phyloP scores from a whole-genome alignment of 2,329 filamentous ascomycete genomes.

The Aspergillus texensis region DNA sequence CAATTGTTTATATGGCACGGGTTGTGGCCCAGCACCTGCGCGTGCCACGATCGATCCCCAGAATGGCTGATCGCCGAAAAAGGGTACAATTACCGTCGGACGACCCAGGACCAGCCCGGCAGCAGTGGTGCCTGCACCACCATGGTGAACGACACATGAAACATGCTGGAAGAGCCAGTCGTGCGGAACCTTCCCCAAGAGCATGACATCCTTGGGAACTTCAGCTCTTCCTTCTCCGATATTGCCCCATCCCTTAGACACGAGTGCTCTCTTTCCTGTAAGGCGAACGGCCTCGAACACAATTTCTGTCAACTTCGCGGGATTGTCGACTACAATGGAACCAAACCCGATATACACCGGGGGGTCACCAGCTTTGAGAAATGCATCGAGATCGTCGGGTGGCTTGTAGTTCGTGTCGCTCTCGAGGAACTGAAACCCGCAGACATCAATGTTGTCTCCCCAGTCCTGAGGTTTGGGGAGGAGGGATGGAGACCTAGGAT shows the following conservation, averaged over 20 bases:
- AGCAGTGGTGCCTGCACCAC: constrained; percentile 84
- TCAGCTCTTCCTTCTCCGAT: constrained; percentile 71
- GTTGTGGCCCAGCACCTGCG: constrained; percentile 71
- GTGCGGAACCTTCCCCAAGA: constrained; percentile 83
- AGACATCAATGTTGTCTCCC: constrained; percentile 70
- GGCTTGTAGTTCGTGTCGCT: constrained; percentile 68
- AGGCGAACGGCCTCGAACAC: constrained; percentile 72
- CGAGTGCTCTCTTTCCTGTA: constrained; percentile 73
- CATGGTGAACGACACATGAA: constrained; percentile 82
- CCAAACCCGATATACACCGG: constrained; percentile 84
- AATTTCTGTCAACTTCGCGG: constrained; percentile 67
- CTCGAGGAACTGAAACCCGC: constrained; percentile 76
- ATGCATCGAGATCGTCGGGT: constrained; percentile 64
- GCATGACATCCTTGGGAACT: constrained; percentile 75
- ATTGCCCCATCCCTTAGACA: constrained; percentile 88
- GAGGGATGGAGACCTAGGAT: constrained; percentile 65
- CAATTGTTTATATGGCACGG: constrained; percentile 69
- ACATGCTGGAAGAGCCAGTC: constrained; percentile 87
- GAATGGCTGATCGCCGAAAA: constrained; percentile 84
- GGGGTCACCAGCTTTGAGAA: constrained; percentile 68
- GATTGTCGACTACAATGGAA: constrained; percentile 79
- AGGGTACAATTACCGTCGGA: constrained; percentile 81
- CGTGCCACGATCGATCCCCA: constrained; percentile 77
- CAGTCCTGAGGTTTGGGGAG: constrained; percentile 81
- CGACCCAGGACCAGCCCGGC: constrained; percentile 80